phyloP scores from a whole-genome alignment of 2,329 filamentous ascomycete genomes.

The Phyllosticta paracitricarpa region DNA sequence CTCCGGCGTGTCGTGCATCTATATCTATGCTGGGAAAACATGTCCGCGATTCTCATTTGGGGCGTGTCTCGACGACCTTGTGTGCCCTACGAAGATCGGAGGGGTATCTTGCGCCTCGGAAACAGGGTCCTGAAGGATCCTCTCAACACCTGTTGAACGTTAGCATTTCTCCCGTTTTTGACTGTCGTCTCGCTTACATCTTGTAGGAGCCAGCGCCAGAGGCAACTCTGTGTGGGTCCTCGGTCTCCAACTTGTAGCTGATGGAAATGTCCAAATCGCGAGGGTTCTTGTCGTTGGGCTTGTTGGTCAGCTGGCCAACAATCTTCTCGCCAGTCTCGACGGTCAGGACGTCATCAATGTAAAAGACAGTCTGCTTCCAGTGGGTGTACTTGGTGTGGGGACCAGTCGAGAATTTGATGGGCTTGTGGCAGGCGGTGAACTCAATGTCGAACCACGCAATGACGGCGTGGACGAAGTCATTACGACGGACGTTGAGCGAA shows the following conservation, averaged over 20 bases:
- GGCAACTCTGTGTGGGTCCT: slow-evolving; percentile 59
- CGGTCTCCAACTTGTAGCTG: slow-evolving; percentile 68
- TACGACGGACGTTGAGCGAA: slow-evolving; percentile 64
- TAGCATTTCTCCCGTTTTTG: not conserved
- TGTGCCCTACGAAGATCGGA: not conserved
- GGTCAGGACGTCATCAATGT: slow-evolving; percentile 85
- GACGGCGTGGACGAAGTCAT: slow-evolving; percentile 91
- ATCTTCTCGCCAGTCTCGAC: slow-evolving; percentile 81
- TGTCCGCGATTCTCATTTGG: not conserved
- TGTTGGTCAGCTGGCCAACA: slow-evolving; percentile 63
- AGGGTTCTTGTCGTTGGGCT: slow-evolving; percentile 87
- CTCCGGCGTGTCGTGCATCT: slow-evolving; percentile 10
- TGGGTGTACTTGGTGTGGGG: slow-evolving; percentile 99
- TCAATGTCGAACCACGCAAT: slow-evolving; percentile 99
- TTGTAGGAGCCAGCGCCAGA: slow-evolving; percentile 71
- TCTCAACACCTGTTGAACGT: slow-evolving; percentile 4
- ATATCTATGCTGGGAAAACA: slow-evolving; percentile 3
- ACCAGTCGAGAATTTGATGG: slow-evolving; percentile 90
- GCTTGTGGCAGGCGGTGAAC: slow-evolving; percentile 96
- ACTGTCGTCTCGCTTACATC: slow-evolving; percentile 33
- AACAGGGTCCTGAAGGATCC: not conserved
- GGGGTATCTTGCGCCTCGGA: not conserved
- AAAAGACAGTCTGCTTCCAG: slow-evolving; percentile 99
- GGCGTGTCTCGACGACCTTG: not conserved
- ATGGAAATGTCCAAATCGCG: slow-evolving; percentile 89